Percentiles rank a stretch among this genome's conserved stretches.
These are phyloP conservation scores for Rhodocollybia butyracea DNA, from an alignment of 768 basidiomycete species.

Conservation along the genomic window DNA sequence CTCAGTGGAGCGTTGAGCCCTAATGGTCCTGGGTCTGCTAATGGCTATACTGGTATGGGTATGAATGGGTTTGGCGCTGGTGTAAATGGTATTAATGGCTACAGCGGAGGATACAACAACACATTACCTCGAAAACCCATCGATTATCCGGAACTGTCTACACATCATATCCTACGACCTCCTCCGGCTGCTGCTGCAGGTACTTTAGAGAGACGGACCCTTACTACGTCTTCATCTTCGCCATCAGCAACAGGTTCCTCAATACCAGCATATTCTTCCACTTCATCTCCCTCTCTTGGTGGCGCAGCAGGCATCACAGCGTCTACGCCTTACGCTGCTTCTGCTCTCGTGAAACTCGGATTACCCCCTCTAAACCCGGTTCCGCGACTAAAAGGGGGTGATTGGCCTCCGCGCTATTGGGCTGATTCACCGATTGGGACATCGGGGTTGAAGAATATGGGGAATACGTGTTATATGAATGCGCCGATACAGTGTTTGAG, in stretches of 20 bases:
- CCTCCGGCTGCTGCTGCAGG: conserved; percentile 78
- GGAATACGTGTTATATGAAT: conserved; percentile 99
- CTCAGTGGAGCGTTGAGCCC: conserved; percentile 37
- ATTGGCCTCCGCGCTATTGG: conserved; percentile 86
- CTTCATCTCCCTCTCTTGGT: background rate
- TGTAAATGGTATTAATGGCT: background rate
- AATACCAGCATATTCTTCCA: conserved; percentile 9
- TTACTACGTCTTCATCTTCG: background rate
- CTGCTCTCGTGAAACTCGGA: conserved; percentile 12
- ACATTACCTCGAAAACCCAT: conserved; percentile 46
- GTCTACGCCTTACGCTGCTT: conserved; percentile 28
- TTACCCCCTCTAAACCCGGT: conserved; percentile 21
- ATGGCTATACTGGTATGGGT: background rate
- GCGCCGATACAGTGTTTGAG: conserved; percentile 95
- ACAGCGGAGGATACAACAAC: background rate
- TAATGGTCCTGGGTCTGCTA: background rate
- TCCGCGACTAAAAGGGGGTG: conserved; percentile 63
- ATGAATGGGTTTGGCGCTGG: background rate
- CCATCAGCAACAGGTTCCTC: conserved; percentile 14
- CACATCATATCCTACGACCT: conserved; percentile 57
- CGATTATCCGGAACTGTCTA: conserved; percentile 79
- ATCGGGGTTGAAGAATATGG: conserved; percentile 89
- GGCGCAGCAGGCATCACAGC: too few relatives aligned
- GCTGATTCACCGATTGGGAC: conserved; percentile 73
- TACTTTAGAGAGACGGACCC: conserved; percentile 65